These are phyloP conservation scores for Neurospora terricola DNA, from an alignment of 495 filamentous ascomycete genomes.

Conservation along the genomic window DNA sequence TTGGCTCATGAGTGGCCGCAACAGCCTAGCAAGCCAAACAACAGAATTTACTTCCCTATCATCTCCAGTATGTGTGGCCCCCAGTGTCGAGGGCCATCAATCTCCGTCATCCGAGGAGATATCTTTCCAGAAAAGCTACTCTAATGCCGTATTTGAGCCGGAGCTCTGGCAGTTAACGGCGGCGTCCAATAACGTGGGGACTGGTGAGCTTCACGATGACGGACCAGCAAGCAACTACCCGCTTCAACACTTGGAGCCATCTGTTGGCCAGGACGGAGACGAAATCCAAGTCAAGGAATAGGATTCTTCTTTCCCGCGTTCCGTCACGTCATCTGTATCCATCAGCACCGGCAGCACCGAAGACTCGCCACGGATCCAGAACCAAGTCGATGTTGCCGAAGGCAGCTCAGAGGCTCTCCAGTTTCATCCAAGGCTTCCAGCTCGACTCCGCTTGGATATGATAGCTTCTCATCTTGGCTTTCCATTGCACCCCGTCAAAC, in stretches of 20 bases:
- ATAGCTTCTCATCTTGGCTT: neutral
- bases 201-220: neutral
- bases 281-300: neutral
- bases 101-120: neutral
- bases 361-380: neutral
- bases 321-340: neutral
- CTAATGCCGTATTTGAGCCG: neutral
- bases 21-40: neutral
- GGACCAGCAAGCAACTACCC: neutral
- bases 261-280: neutral
- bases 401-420: neutral
- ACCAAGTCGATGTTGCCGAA: neutral
- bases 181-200: neutral
- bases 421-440: neutral
- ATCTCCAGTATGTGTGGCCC: neutral
- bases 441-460: neutral
- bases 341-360: neutral
- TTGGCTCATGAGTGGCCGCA: neutral
- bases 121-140: neutral
- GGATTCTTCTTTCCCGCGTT: neutral
- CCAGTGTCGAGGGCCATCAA: neutral
- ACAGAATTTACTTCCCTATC: neutral
- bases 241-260: neutral
- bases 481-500: neutral
- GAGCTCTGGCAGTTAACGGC: neutral